These are phyloP conservation scores for Fusarium nelsonii DNA, from an alignment of 2,329 filamentous ascomycete genomes.

Conservation along the genomic window DNA sequence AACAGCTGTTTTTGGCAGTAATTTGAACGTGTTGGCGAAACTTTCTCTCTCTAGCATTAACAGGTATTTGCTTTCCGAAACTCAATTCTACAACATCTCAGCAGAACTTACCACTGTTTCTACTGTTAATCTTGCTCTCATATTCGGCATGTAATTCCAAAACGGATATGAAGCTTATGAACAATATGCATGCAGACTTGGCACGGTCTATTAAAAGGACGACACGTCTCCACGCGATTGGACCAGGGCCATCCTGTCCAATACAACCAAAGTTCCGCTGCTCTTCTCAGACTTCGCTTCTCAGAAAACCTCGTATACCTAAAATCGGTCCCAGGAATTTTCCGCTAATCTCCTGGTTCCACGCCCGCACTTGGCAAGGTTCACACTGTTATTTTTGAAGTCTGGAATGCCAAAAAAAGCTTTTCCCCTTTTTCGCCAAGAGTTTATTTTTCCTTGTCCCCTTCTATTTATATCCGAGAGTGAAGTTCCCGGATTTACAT, in stretches of 20 bases:
- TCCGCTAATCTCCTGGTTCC: slow-evolving; percentile 26
- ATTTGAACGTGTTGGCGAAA: too few species aligned
- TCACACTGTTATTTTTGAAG: slow-evolving; percentile 20
- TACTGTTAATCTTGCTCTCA: background rate
- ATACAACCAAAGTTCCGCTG: slow-evolving; percentile 5
- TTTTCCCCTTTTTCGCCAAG: background rate
- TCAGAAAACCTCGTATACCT: slow-evolving; percentile 26
- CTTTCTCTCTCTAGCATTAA: too few species aligned
- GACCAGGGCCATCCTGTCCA: slow-evolving; percentile 13
- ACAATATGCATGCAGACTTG: background rate
- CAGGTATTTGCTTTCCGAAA: background rate
- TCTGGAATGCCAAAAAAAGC: background rate
- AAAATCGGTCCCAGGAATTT: slow-evolving; percentile 22
- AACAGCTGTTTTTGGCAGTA: background rate
- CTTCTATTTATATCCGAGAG: slow-evolving; percentile 7
- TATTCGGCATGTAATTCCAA: background rate
- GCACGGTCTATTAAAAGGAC: slow-evolving; percentile 16
- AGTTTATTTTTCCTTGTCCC: too few species aligned
- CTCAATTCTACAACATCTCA: background rate
- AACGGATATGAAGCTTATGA: slow-evolving; percentile 1
- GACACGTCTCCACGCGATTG: background rate
- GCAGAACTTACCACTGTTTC: background rate
- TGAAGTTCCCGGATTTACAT: background rate
- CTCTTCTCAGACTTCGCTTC: background rate
- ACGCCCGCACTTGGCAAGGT: background rate